Conservation (phyloP, 83 land plant genomes). For the Thuja plicata region DNA sequence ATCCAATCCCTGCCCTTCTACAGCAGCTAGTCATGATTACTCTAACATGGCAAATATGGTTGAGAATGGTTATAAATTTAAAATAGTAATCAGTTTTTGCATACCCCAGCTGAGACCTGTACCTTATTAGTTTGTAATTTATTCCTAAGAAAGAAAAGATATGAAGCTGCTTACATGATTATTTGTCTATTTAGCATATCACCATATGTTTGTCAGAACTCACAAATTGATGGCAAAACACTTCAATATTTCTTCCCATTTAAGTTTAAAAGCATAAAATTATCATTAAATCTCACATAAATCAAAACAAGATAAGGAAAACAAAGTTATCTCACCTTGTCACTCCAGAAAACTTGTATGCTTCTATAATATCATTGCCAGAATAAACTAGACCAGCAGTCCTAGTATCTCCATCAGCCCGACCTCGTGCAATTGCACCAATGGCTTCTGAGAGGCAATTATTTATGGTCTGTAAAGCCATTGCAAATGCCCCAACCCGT, state of each 20-base stretch:
- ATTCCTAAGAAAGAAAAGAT: not conserved
- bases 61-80: not conserved
- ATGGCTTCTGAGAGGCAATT: constrained; percentile 91
- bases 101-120: not conserved
- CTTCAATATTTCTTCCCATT: not conserved
- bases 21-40: not conserved
- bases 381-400: constrained; percentile 74
- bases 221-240: not conserved
- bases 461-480: constrained; percentile 85
- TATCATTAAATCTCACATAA: not conserved
- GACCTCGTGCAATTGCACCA: constrained; percentile 74
- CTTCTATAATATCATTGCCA: constrained; percentile 84
- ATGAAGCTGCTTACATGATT: not conserved
- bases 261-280: not conserved
- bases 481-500: constrained; percentile 87
- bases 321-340: constrained; percentile 39
- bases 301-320: not conserved
- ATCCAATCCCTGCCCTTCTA: too few species aligned
- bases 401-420: constrained; percentile 82
- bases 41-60: not conserved
- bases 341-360: constrained; percentile 62
- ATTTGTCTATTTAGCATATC: not conserved
- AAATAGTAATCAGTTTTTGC: not conserved
- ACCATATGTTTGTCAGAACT: not conserved
- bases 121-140: not conserved